Conservation (phyloP, 495 filamentous ascomycete species). For the Tuber calosporum region DNA sequence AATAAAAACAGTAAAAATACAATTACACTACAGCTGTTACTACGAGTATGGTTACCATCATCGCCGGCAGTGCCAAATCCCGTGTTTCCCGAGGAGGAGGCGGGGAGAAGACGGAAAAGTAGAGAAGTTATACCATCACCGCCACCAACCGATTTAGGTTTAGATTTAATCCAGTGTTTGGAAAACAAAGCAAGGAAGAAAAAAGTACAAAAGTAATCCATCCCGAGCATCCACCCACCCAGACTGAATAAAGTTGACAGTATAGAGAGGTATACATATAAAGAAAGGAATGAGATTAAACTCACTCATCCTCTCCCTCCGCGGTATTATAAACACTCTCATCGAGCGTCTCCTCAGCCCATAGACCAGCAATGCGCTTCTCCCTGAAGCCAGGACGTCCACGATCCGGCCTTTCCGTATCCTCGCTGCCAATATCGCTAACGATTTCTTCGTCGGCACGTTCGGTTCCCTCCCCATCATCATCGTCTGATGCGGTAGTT, state of each 20-base stretch:
- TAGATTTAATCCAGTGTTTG: neutral
- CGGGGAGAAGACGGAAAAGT: neutral
- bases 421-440: conserved; percentile 22
- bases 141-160: neutral
- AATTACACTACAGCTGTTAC: neutral
- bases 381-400: conserved; percentile 5
- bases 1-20: neutral
- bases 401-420: conserved; percentile 17
- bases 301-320: conserved; percentile 27
- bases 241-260: neutral
- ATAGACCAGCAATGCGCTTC: conserved; percentile 17
- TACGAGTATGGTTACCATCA: neutral
- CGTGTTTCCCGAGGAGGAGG: neutral
- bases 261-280: neutral
- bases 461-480: conserved; percentile 22
- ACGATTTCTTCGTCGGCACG: conserved; percentile 1
- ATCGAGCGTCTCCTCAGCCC: conserved; percentile 34
- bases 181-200: too few species aligned
- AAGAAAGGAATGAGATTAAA: neutral
- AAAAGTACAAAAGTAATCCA: too few species aligned
- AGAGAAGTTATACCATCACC: neutral
- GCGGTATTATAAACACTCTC: conserved; percentile 37
- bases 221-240: too few species aligned
- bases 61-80: neutral
- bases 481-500: conserved; percentile 13